Conservation (phyloP, 2,329 filamentous ascomycete species). For the Fusarium devonianum region DNA sequence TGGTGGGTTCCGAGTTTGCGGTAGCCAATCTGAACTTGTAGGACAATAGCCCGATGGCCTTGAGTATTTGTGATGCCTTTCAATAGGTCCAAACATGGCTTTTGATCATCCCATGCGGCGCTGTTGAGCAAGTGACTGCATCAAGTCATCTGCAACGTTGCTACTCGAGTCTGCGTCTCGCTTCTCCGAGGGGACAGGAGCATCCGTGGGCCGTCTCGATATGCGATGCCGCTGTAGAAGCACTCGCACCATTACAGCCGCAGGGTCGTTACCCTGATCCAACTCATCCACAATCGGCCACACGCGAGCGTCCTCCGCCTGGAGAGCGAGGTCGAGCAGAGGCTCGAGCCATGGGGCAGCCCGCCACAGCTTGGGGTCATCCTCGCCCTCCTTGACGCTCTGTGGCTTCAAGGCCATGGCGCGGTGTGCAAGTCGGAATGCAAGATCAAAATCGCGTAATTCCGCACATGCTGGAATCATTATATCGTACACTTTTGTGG, state of each 20-base stretch:
- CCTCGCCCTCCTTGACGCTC: background rate
- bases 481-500: conserved; percentile 31
- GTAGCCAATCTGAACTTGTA: conserved; percentile 10
- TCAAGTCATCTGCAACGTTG: background rate
- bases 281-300: conserved; percentile 46
- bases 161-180: conserved; percentile 11
- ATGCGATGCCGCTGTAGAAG: conserved; percentile 40
- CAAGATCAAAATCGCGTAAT: conserved; percentile 44
- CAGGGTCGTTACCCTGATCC: conserved; percentile 26
- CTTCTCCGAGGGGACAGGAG: no score
- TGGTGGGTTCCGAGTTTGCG: background rate
- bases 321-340: conserved; percentile 40
- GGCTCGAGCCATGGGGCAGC: conserved; percentile 40
- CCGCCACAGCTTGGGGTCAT: conserved; percentile 9
- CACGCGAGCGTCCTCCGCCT: conserved; percentile 43
- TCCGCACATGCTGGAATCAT: conserved; percentile 44
- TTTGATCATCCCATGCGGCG: background rate
- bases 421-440: conserved; percentile 43
- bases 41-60: background rate
- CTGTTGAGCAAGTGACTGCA: background rate
- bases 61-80: no score
- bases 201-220: no score
- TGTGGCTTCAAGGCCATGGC: conserved; percentile 18
- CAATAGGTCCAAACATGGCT: no score
- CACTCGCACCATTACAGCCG: conserved; percentile 31